Evolutionary conservation across 805 yeast species (phyloP).

Genomic region (Metschnikowia cerradonensis): DNA sequence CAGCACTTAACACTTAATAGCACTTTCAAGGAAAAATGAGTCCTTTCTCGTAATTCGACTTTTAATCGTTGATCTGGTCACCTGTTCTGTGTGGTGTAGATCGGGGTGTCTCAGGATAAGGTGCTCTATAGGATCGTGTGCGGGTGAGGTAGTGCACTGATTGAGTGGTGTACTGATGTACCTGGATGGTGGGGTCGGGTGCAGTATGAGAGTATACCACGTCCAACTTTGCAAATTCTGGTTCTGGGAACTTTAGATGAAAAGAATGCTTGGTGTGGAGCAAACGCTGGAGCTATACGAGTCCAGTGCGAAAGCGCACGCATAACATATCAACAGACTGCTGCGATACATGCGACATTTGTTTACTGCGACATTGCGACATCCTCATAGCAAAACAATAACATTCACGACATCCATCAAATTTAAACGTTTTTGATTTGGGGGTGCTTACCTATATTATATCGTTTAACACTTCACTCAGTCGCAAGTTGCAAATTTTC

Average conservation of each 20-base stretch:
- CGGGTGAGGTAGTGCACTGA: not conserved
- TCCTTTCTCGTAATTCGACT: no score
- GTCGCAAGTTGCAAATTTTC: no score
- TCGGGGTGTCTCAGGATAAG: no score
- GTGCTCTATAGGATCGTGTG: no score
- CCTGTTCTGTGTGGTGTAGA: no score
- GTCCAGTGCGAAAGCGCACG: conserved; percentile 1
- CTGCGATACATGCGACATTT: not conserved
- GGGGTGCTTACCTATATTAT: no score
- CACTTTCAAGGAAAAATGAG: no score
- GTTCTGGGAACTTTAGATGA: not conserved
- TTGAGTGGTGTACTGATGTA: not conserved
- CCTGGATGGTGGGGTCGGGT: not conserved
- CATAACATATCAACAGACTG: not conserved
- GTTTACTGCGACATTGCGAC: not conserved
- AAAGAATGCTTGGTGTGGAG: not conserved
- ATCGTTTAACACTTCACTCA: no score
- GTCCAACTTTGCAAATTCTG: no score
- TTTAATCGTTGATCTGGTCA: no score
- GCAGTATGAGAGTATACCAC: not conserved
- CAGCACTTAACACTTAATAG: no score
- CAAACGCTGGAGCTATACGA: not conserved
- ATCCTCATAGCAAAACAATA: not conserved
- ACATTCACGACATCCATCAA: not conserved
- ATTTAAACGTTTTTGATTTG: no score